Conservation (phyloP, 306 rosid species). For the Corylus avellana region DNA sequence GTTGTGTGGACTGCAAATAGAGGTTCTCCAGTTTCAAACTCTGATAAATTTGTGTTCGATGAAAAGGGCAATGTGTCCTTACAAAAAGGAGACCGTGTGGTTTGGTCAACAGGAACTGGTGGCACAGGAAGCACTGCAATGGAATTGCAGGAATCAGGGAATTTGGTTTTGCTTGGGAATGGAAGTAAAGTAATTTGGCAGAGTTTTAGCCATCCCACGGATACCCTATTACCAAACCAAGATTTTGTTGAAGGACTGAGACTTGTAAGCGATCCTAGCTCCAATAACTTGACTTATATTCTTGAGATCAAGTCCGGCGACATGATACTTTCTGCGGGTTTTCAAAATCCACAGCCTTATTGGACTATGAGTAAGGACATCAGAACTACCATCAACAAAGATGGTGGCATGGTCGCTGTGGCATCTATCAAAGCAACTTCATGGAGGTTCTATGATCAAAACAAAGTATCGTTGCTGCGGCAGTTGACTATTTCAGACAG, state of each 20-base stretch:
- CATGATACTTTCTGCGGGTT: slow-evolving; percentile 64
- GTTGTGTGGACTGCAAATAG: slow-evolving; percentile 79
- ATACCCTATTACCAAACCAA: slow-evolving; percentile 72
- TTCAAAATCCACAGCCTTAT: slow-evolving; percentile 68
- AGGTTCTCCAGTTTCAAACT: slow-evolving; percentile 59
- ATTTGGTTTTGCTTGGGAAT: slow-evolving; percentile 60
- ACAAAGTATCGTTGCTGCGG: slow-evolving; percentile 55
- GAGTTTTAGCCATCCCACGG: slow-evolving; percentile 84
- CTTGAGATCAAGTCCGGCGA: slow-evolving; percentile 78
- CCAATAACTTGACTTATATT: slow-evolving; percentile 50
- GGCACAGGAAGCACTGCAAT: slow-evolving; percentile 57
- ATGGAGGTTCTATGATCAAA: slow-evolving; percentile 73
- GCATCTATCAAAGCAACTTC: slow-evolving; percentile 69
- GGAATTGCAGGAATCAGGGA: slow-evolving; percentile 71
- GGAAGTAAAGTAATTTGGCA: slow-evolving; percentile 59
- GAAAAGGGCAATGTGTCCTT: slow-evolving; percentile 55
- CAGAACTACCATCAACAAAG: slow-evolving; percentile 52
- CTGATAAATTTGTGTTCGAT: slow-evolving; percentile 70
- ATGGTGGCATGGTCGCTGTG: slow-evolving; percentile 43
- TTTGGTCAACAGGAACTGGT: slow-evolving; percentile 64
- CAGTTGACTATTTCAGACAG: slow-evolving; percentile 53
- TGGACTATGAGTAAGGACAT: slow-evolving; percentile 75
- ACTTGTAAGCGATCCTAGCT: slow-evolving; percentile 54
- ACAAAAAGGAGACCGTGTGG: slow-evolving; percentile 41
- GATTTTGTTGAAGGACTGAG: slow-evolving; percentile 73